Conservation (phyloP, 805 yeast genomes). For the Yamadazyma insecticola region DNA sequence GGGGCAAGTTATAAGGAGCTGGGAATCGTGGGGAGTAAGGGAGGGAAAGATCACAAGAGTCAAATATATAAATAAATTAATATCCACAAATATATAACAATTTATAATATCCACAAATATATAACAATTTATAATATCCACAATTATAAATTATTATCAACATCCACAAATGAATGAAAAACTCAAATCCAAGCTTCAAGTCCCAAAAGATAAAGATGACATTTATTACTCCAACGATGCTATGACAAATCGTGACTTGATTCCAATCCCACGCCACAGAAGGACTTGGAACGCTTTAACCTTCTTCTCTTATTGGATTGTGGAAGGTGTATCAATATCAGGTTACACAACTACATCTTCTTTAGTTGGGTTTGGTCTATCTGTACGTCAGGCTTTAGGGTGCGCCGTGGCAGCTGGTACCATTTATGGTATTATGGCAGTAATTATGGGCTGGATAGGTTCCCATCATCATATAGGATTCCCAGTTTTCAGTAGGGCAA, state of each 20-base stretch:
- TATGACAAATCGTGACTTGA: constrained; percentile 34
- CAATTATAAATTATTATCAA: too few relatives aligned
- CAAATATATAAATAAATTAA: too few relatives aligned
- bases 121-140: too few relatives aligned
- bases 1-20: too few relatives aligned
- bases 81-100: too few relatives aligned
- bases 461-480: constrained; percentile 31
- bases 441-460: constrained; percentile 18
- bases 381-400: constrained; percentile 20
- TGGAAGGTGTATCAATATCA: constrained; percentile 7
- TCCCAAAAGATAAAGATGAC: constrained; percentile 18
- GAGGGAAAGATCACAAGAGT: too few relatives aligned
- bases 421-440: constrained; percentile 14
- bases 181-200: constrained; percentile 11
- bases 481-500: constrained; percentile 32
- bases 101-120: too few relatives aligned
- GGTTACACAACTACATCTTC: constrained; percentile 6
- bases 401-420: constrained; percentile 21
- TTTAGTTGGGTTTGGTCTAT: constrained; percentile 10
- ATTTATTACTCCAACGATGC: constrained; percentile 19
- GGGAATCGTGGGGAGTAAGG: too few relatives aligned
- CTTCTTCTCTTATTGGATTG: constrained; percentile 8
- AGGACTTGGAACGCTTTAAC: constrained; percentile 29
- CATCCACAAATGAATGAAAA: too few relatives aligned
- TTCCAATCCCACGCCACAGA: constrained; percentile 30